Evolutionary conservation across 257 asterid genomes (phyloP).

Genomic region (Voacanga thouarsii): DNA sequence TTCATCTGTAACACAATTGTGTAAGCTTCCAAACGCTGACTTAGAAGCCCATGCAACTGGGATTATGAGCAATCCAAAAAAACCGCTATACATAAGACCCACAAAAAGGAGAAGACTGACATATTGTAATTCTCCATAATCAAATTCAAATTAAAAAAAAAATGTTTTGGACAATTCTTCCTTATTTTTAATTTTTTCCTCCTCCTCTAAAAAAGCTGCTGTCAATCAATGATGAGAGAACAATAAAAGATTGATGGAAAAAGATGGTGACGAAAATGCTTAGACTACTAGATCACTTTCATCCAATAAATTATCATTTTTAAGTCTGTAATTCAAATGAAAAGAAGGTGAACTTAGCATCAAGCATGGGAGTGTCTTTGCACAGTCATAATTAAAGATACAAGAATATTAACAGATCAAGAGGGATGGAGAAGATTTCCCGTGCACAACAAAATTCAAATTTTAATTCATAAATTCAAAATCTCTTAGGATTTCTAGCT

Average conservation of each 20-base stretch:
- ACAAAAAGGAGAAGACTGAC: not conserved
- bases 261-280: not conserved
- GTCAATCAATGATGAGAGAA: not conserved
- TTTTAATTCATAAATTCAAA: not conserved
- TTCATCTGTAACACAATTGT: conserved; percentile 9
- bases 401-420: not conserved
- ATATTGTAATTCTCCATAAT: not conserved
- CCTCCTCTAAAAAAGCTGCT: not conserved
- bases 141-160: not conserved
- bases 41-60: not conserved
- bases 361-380: not conserved
- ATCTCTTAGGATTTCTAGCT: not conserved
- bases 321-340: not conserved
- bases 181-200: not conserved
- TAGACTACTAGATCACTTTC: not conserved
- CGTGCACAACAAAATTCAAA: not conserved
- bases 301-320: not conserved
- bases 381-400: not conserved
- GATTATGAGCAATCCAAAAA: not conserved
- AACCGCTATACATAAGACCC: not conserved
- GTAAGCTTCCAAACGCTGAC: too few relatives aligned
- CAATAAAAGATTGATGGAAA: not conserved
- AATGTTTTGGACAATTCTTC: not conserved
- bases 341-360: not conserved
- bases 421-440: not conserved